Conservation (phyloP, 805 yeast genomes). For the Teunomyces gatunensis region DNA sequence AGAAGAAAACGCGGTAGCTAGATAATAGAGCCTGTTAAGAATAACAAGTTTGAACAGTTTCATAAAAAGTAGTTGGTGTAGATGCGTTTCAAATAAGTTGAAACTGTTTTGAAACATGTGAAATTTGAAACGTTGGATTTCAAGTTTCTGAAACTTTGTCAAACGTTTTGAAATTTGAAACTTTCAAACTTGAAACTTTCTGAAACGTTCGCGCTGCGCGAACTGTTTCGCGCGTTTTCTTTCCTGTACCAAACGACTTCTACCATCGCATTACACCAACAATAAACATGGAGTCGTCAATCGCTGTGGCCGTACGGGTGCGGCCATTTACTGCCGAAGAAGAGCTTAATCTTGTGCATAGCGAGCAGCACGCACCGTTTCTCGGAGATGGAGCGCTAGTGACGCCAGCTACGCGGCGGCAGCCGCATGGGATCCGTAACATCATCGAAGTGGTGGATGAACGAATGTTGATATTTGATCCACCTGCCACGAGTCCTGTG, state of each 20-base stretch:
- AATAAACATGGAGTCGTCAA: conserved; percentile 49
- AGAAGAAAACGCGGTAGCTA: too few relatives aligned
- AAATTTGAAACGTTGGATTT: too few relatives aligned
- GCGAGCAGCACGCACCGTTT: conserved; percentile 40
- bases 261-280: background rate
- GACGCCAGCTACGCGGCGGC: conserved; percentile 11
- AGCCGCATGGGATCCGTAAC: conserved; percentile 58
- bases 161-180: too few relatives aligned
- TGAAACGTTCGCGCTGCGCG: background rate
- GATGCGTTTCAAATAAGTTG: too few relatives aligned
- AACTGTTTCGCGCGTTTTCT: background rate
- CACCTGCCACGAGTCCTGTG: conserved; percentile 67
- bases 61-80: too few relatives aligned
- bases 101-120: too few relatives aligned
- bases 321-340: conserved; percentile 76
- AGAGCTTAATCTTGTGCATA: conserved; percentile 42
- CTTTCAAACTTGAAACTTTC: too few relatives aligned
- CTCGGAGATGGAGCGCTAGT: conserved; percentile 49
- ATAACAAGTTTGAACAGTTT: too few relatives aligned
- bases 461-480: conserved; percentile 83
- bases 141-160: too few relatives aligned
- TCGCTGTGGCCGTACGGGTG: conserved; percentile 75
- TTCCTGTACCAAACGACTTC: background rate
- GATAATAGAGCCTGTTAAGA: too few relatives aligned
- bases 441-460: conserved; percentile 81